These are phyloP conservation scores for Pleomassaria siparia DNA, from an alignment of 2,329 filamentous ascomycete species.

Conservation along the genomic window DNA sequence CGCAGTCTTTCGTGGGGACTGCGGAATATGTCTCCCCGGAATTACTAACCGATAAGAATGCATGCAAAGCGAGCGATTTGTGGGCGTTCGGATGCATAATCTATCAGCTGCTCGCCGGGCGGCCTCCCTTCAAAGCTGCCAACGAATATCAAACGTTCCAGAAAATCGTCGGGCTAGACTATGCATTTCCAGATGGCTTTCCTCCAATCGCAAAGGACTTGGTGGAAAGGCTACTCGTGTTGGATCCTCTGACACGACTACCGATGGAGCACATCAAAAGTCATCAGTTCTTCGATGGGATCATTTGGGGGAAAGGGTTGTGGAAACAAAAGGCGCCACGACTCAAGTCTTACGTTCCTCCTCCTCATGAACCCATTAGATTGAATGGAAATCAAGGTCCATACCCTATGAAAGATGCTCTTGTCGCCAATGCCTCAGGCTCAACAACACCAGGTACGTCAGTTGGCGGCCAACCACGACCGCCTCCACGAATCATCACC, in stretches of 20 bases:
- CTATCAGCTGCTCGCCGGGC: slow-evolving; percentile 92
- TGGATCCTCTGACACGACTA: slow-evolving; percentile 80
- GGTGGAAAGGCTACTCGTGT: slow-evolving; percentile 83
- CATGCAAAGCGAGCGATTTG: slow-evolving; percentile 94
- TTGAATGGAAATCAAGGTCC: slow-evolving; percentile 44
- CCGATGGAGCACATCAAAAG: slow-evolving; percentile 97
- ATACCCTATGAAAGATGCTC: slow-evolving; percentile 9
- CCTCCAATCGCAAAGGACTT: slow-evolving; percentile 83
- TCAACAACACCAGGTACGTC: slow-evolving; percentile 30
- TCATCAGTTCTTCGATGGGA: slow-evolving; percentile 90
- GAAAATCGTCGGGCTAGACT: slow-evolving; percentile 93
- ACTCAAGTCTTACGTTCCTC: slow-evolving; percentile 79
- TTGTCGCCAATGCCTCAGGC: slow-evolving; percentile 25
- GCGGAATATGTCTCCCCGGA: slow-evolving; percentile 98
- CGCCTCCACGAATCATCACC: slow-evolving; percentile 76
- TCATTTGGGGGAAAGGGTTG: slow-evolving; percentile 77
- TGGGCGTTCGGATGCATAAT: slow-evolving; percentile 99
- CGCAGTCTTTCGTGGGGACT: slow-evolving; percentile 94
- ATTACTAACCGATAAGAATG: slow-evolving; percentile 92
- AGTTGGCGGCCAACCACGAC: slow-evolving; percentile 45
- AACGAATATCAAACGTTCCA: slow-evolving; percentile 98
- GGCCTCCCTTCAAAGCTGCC: slow-evolving; percentile 92
- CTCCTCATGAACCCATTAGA: slow-evolving; percentile 66
- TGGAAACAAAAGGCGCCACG: slow-evolving; percentile 91
- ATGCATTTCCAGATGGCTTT: slow-evolving; percentile 88